These are phyloP conservation scores for Macaranga tanarius DNA, from an alignment of 441 rosid species.

Conservation along the genomic window DNA sequence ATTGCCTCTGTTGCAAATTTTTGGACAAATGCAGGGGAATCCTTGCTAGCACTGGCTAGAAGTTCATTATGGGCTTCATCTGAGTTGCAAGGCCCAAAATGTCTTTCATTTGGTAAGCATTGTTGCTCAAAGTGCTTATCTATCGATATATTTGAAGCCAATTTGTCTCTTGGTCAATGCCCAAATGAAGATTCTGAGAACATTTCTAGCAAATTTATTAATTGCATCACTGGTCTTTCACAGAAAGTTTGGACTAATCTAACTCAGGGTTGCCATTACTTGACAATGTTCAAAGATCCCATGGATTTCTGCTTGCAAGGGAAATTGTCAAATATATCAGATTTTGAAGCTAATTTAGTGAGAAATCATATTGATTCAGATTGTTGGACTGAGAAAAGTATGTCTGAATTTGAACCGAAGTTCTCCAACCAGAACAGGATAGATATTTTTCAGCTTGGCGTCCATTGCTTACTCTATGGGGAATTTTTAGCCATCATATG, in stretches of 20 bases:
- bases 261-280: constrained; percentile 33
- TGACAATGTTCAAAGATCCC: constrained; percentile 44
- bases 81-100: too few relatives aligned
- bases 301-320: constrained; percentile 38
- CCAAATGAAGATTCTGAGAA: constrained; percentile 31
- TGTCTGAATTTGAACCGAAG: constrained; percentile 12
- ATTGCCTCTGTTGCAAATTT: constrained; percentile 50
- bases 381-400: not conserved
- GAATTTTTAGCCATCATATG: constrained; percentile 41
- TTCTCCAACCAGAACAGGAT: constrained; percentile 24
- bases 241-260: constrained; percentile 51
- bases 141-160: constrained; percentile 26
- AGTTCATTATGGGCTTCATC: constrained; percentile 28
- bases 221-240: constrained; percentile 40
- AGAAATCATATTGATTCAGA: constrained; percentile 8
- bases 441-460: constrained; percentile 42
- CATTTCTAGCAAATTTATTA: constrained; percentile 33
- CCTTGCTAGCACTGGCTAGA: constrained; percentile 42
- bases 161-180: constrained; percentile 18
- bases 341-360: not conserved
- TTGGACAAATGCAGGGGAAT: constrained; percentile 69
- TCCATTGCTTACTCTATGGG: constrained; percentile 61
- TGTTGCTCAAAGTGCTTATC: constrained; percentile 49
- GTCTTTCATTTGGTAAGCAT: not conserved
- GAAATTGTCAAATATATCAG: constrained; percentile 11